These are phyloP conservation scores for Gloeostereum incarnatum DNA, from an alignment of 768 basidiomycete species.

Conservation along the genomic window DNA sequence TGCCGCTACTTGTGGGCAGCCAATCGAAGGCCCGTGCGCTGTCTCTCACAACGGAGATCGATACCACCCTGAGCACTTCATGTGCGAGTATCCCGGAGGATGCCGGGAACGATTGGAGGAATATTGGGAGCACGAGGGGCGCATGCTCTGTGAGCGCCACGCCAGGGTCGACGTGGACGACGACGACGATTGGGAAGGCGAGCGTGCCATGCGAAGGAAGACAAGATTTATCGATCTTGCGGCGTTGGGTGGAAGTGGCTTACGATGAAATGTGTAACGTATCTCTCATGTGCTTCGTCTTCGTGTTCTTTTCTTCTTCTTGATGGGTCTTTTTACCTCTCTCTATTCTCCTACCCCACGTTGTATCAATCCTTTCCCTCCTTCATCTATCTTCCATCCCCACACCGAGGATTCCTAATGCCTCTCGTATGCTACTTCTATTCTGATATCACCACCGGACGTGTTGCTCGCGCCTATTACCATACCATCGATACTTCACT, in stretches of 20 bases:
- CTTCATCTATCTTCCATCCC: too few species aligned
- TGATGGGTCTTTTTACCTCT: not conserved
- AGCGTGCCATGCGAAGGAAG: conserved; percentile 6
- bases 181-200: conserved; percentile 15
- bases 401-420: too few species aligned
- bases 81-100: conserved; percentile 57
- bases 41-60: conserved; percentile 73
- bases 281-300: not conserved
- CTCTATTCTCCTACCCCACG: too few species aligned
- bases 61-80: conserved; percentile 84
- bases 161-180: conserved; percentile 19
- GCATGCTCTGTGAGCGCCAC: conserved; percentile 84
- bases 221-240: conserved; percentile 7
- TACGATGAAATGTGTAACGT: not conserved
- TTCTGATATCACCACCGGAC: too few species aligned
- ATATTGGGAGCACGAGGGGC: conserved; percentile 84
- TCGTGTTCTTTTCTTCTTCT: not conserved
- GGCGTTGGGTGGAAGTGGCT: not conserved
- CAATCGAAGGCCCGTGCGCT: conserved; percentile 91
- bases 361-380: too few species aligned
- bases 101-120: conserved; percentile 59
- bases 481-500: too few species aligned
- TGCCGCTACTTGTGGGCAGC: conserved; percentile 67
- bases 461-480: too few species aligned
- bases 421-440: too few species aligned